Evolutionary conservation across 2,329 filamentous ascomycete species (phyloP), one percentile per base, ranked within the genome.

Genomic region (Alternaria sp.): DNA sequence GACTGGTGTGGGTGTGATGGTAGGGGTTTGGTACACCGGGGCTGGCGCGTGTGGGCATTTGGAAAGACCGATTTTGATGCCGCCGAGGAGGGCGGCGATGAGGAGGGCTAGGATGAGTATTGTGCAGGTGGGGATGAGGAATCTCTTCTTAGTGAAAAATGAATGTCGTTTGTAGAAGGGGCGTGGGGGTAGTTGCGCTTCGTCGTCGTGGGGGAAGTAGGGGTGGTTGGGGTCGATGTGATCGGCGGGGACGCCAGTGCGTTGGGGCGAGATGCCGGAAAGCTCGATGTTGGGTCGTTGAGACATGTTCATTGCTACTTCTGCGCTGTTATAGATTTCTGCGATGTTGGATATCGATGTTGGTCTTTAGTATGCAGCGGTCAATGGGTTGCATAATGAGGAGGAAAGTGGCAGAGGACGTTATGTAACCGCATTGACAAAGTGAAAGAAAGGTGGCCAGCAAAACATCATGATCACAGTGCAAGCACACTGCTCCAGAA

Each of bases 151-250:
- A 5, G 15, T n/a, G 10, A 58, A 6, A 14, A 7, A 28, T 1
- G 28, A 14, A 11, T 21, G 2, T 2, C 28, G 9, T 10, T 21
- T 20, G n/a, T 4, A 20, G 12, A 21, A 41, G 2, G 28, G 18
- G 26, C 28, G 44, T 6, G 28, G 15, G 2, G 21, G 55, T 0
- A 43, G 43, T 18, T 58, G 58, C 2, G 55, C 21, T 41, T 61
- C 54, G 1, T 56, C 5, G 44, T 64, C 54, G 4, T 30, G 43
- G 1, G 54, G 54, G 5, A 61, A 64, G n/a, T 64, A 49, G 2
- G 54, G 58, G 33, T 64, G 47, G 44, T 64, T 64, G 0, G 54
- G 30, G 7, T 64, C 58, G 30, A 44, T 23, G 49, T 49, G 28
- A 12, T 64, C 62, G 2, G 50, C 58, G 49, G 54, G 54, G 3